phyloP scores from a whole-genome alignment of 1,284 basidiomycete species.

The Trichosporon ovoides region DNA sequence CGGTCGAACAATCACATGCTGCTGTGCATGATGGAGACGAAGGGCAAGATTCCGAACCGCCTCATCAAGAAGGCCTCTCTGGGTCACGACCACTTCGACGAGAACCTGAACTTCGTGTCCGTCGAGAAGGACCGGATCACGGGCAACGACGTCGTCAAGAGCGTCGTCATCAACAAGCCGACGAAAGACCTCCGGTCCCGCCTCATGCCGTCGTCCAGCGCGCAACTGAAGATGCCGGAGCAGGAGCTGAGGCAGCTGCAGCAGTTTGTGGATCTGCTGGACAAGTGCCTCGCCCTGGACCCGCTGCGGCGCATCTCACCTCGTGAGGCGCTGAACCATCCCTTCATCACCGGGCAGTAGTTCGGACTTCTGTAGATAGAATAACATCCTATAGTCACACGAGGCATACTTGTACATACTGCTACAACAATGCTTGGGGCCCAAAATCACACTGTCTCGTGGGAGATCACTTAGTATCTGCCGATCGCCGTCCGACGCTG shows the following conservation, averaged over 20 bases:
- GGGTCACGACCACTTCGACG: conserved; percentile 88
- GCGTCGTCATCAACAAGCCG: conserved; percentile 79
- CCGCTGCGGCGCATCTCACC: conserved; percentile 78
- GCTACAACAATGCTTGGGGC: background rate
- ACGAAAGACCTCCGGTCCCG: conserved; percentile 72
- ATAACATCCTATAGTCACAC: background rate
- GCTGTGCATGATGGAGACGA: conserved; percentile 91
- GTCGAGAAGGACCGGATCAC: conserved; percentile 78
- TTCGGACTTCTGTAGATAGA: background rate
- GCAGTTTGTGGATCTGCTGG: conserved; percentile 83
- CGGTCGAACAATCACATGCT: conserved; percentile 98
- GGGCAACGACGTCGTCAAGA: conserved; percentile 68
- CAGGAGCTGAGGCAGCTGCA: conserved; percentile 80
- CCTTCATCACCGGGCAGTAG: conserved; percentile 58
- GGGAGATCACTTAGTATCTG: too few relatives aligned
- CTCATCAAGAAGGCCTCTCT: conserved; percentile 93
- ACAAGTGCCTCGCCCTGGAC: conserved; percentile 88
- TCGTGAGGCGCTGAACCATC: conserved; percentile 78
- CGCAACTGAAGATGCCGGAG: conserved; percentile 66
- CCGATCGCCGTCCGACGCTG: too few relatives aligned
- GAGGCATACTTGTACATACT: background rate
- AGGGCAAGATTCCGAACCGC: conserved; percentile 87
- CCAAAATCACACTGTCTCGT: background rate
- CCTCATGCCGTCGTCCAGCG: conserved; percentile 70
- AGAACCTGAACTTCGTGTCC: conserved; percentile 59